These are phyloP conservation scores for Aspergillus steynii DNA, from an alignment of 495 filamentous ascomycete genomes.

Conservation along the genomic window DNA sequence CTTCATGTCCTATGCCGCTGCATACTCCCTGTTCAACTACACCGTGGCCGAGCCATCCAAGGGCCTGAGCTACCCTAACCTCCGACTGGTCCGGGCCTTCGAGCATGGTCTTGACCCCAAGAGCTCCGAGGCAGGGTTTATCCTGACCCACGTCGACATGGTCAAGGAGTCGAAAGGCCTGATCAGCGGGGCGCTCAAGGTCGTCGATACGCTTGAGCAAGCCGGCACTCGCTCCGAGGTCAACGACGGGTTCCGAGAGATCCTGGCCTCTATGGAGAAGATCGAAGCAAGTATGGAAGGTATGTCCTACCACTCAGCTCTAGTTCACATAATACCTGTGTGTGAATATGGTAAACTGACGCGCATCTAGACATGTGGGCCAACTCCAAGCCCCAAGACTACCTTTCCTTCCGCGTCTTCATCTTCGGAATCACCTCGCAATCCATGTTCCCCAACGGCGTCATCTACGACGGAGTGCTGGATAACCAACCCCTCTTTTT, in stretches of 20 bases:
- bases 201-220: constrained; percentile 59
- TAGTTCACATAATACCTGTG: too few species aligned
- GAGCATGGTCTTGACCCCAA: constrained; percentile 80
- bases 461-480: constrained; percentile 80
- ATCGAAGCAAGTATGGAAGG: constrained; percentile 81
- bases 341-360: constrained; percentile 11
- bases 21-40: constrained; percentile 91
- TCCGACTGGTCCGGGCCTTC: constrained; percentile 84
- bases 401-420: constrained; percentile 85
- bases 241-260: constrained; percentile 61
- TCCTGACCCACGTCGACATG: constrained; percentile 82
- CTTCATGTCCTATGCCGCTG: constrained; percentile 94
- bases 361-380: constrained; percentile 71
- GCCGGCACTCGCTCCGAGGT: constrained; percentile 51
- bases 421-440: constrained; percentile 91
- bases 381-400: constrained; percentile 73
- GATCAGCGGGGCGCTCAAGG: constrained; percentile 64
- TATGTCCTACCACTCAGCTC: constrained; percentile 27
- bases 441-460: constrained; percentile 87
- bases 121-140: constrained; percentile 91
- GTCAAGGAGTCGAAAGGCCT: constrained; percentile 74
- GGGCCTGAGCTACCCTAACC: constrained; percentile 70
- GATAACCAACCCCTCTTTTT: constrained; percentile 69
- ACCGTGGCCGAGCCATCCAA: constrained; percentile 61
- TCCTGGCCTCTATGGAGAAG: constrained; percentile 63